Base-by-base conservation (phyloP, 2,329 filamentous ascomycete species). In the Pseudogymnoascus sp. region DNA sequence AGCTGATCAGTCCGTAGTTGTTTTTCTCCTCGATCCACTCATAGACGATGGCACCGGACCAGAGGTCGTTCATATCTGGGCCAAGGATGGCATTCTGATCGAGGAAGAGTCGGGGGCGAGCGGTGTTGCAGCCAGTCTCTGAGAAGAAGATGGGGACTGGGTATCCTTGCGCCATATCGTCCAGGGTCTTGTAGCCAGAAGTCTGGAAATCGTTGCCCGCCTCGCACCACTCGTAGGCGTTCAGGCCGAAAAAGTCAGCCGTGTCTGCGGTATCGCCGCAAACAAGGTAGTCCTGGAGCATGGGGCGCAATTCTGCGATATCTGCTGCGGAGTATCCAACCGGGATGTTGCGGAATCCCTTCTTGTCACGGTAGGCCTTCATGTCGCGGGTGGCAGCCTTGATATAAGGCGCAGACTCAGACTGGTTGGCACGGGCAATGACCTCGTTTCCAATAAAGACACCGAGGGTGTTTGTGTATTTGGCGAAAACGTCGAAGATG, bases 381-480 rank as follows among this genome's bases (percentile, higher is more conserved):
- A 96, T 81, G 74, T 96, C 91, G 65, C 88, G 85, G 52, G 86
- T 83, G 28, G 91, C 89, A 59, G 91, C 88, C 75, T 96, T 92
- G 77, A 96, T 86, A 73, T 88, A 96, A 2, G 91, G 90, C 7
- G 91, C 91, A 33, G 88, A 88, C 25, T 76, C 71, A 40, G 83
- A 85, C 70, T 85, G 80, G 66, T 80, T 79, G 64, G 77, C 76
- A 52, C 77, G 79, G 41, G 88, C 88, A 69, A 96, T 86, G 64
- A 95, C 88, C 74, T 96, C 92, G 71, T 96, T 96, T 67, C 91
- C 93, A 64, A 96, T 83, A 70, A 96, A 93, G 74, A 95, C 89
- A 52, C 90, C 91, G 9, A 91, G 85, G 1, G 89, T 82, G 73
- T 96, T 96, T 75, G 92, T 83, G 73, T 88, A 96, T 59, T 81